Base-by-base conservation (phyloP, 306 rosid genomes). In the Carpinus fangiana region DNA sequence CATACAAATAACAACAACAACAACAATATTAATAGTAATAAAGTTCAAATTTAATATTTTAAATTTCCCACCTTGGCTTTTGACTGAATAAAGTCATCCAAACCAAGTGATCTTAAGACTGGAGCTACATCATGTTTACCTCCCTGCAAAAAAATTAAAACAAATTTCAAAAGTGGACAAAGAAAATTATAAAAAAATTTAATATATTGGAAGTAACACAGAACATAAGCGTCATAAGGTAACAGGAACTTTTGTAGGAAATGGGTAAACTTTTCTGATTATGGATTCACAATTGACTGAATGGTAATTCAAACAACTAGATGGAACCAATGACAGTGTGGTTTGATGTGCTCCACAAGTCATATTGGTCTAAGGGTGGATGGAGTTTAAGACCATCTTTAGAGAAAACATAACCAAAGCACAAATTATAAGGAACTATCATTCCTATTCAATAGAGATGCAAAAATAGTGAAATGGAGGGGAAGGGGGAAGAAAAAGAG, bases 1-100 rank as follows among this genome's bases (percentile, higher is more conserved):
- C 7, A 41, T 41, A 41, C 45, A 5, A 41, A 41, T 50, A 50
- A 12, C 17, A 50, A 50, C 16, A 14, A 47, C 9, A 12, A 18
- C 54, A 78, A 36, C 21, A 73, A 59, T 13, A 78, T 36, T 62
- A 66, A 66, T 59, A 55, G 66, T 61, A 76, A 46, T 21, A 56
- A 28, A 68, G 47, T 45, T 46, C 43, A 74, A 78, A 54, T 14
- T 31, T 45, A 73, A 13, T 14, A 48, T 5, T 45, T 61, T 52
- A 52, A 31, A 60, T 26, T 60, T 46, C 48, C 18, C 87, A 92
- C 99, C 97, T 91, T 91, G 70, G 96, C 83, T 84, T 95, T 95
- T 51, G 98, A 85, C 81, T 86, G 88, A 82, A 95, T 71, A 80
- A 95, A 91, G 84, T 95, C 99, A 23, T 95, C 97, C 85, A 92